Evolutionary conservation across 495 filamentous ascomycete species (phyloP).

Genomic region (Aspergillus ostianus): DNA sequence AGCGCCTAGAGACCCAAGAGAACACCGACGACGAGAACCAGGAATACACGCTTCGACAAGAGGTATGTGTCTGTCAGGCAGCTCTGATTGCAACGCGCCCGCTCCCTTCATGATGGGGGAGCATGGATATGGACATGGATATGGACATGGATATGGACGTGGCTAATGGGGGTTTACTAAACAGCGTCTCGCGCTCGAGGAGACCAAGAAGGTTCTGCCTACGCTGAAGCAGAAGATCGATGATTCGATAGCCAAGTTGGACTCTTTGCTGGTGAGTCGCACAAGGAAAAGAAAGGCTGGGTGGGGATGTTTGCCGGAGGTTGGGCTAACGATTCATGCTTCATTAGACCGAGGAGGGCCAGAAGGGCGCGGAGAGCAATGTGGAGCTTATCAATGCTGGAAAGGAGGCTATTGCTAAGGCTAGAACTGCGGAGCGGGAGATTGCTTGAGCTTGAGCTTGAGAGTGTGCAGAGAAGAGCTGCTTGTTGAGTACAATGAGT

Average conservation of each 20-base stretch:
- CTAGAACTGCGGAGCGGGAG: constrained; percentile 48
- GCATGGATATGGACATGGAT: not conserved
- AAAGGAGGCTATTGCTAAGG: constrained; percentile 61
- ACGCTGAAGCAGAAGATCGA: constrained; percentile 62
- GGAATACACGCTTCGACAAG: constrained; percentile 74
- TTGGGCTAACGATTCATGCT: not conserved
- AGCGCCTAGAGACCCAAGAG: constrained; percentile 54
- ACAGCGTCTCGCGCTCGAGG: constrained; percentile 71
- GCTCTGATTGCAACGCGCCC: not conserved
- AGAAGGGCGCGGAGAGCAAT: constrained; percentile 48
- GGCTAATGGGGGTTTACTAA: constrained; percentile 8
- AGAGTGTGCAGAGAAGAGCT: too few species aligned
- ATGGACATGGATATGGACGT: not conserved
- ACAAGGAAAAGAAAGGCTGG: constrained; percentile 16
- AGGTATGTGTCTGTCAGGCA: constrained; percentile 63
- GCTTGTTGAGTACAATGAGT: not conserved
- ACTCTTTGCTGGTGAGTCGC: constrained; percentile 59
- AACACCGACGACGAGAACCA: constrained; percentile 62
- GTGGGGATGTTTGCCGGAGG: not conserved
- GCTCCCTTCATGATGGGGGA: not conserved
- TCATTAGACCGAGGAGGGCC: constrained; percentile 41
- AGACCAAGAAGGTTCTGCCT: constrained; percentile 79
- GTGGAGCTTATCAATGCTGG: constrained; percentile 54
- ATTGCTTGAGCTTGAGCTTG: constrained; percentile 27
- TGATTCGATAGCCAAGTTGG: constrained; percentile 65